Evolutionary conservation across 768 basidiomycete genomes (phyloP), one percentile per base, ranked within the genome.

Genomic region (Lentinula detonsa): DNA sequence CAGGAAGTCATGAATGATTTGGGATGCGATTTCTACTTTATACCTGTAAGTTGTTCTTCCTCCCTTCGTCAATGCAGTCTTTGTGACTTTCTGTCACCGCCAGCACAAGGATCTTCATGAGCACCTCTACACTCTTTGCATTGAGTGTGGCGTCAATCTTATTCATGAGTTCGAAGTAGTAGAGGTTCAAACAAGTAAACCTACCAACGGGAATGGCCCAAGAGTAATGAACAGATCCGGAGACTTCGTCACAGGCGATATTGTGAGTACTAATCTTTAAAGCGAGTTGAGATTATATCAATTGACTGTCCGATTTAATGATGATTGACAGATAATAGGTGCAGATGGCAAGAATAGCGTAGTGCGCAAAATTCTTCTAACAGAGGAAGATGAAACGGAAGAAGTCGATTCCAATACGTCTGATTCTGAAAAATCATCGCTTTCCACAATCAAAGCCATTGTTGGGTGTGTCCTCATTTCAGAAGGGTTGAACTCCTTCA

Each of bases 261-360:
- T 62, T 34, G 63, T 62, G 4, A 16, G 43, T 54, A 16, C 21
- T 16, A 13, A 33, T 1, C 13, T 34, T 4, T 7, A 6, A 21
- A 16, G 21, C 28, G 28, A 28, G 28, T 3, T 28, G 28, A 28
- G 28, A 28, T 28, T 28, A 28, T 28, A 28, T 28, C 28, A 28
- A 57, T 21, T 21, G 34, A 35, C 18, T 16, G n/a, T 49, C 48
- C 11, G 28, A 33, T 54, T 35, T 37, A 34, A 13, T 53, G 13
- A 18, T 39, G 7, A 39, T 13, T 8, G 21, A 3, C 52, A 65
- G 64, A 40, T 65, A 18, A 52, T 62, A 21, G 64, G 58, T 11
- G 64, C 64, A 34, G 64, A 65, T 40, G 64, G 64, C 3, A 61
- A 62, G 28, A 43, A 62, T 39, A 65, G 64, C 33, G 46, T 46